phyloP scores from a whole-genome alignment of 208 protist genomes.

The Trypanosoma lewisi region DNA sequence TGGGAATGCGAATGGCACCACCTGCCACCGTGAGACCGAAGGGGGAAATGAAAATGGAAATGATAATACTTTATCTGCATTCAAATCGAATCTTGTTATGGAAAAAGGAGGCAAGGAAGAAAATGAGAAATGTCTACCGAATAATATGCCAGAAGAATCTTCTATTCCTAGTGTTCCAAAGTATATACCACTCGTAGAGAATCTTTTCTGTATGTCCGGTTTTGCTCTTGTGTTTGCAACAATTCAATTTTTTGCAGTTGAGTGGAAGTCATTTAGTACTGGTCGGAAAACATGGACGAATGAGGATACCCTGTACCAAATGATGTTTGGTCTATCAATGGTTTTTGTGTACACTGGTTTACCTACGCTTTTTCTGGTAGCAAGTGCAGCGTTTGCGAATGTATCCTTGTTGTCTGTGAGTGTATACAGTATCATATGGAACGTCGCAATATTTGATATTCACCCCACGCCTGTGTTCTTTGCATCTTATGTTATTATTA shows the following conservation, averaged over 20 bases:
- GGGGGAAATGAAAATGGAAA: too few species aligned
- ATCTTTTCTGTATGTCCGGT: constrained; percentile 72
- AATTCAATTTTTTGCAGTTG: constrained; percentile 79
- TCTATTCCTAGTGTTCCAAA: too few species aligned
- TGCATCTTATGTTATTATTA: constrained; percentile 71
- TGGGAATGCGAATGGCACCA: too few species aligned
- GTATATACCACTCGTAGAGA: constrained; percentile 72
- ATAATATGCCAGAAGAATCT: too few species aligned
- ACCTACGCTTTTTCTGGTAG: constrained; percentile 66
- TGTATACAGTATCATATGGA: constrained; percentile 85
- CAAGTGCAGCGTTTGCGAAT: constrained; percentile 82
- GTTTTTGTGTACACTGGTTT: constrained; percentile 74
- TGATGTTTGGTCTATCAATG: constrained; percentile 85
- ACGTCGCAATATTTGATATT: constrained; percentile 73
- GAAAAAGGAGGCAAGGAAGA: too few species aligned
- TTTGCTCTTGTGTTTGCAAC: constrained; percentile 62
- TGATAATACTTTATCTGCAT: too few species aligned
- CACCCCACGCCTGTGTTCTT: constrained; percentile 70
- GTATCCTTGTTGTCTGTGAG: constrained; percentile 71
- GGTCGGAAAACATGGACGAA: constrained; percentile 48
- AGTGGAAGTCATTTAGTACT: constrained; percentile 62
- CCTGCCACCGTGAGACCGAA: too few species aligned
- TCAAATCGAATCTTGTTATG: too few species aligned
- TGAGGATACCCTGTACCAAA: constrained; percentile 70
- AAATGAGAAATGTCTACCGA: constrained; percentile 14